Conservation (phyloP, 768 basidiomycete genomes). For the Tulasnella sp. region DNA sequence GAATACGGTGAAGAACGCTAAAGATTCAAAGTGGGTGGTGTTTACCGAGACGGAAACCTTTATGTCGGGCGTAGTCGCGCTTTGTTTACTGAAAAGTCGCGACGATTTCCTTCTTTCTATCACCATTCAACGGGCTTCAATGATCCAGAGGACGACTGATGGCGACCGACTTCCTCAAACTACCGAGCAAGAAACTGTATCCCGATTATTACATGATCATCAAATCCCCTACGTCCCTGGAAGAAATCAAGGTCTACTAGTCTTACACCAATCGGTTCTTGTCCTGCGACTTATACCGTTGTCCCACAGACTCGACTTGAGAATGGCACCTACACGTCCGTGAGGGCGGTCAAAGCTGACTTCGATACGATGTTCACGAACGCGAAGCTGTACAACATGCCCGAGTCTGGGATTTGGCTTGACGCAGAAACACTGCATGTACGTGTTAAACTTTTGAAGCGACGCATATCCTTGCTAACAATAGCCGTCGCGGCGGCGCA, state of each 20-base stretch:
- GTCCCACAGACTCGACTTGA: constrained; percentile 45
- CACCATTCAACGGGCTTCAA: not conserved
- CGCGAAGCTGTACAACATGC: constrained; percentile 72
- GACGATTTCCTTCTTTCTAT: not conserved
- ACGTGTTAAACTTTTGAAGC: constrained; percentile 23
- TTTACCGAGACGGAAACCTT: constrained; percentile 1
- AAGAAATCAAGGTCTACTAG: constrained; percentile 60
- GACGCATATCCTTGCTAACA: not conserved
- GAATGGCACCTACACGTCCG: constrained; percentile 43
- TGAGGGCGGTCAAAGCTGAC: constrained; percentile 58
- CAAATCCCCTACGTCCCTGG: constrained; percentile 70
- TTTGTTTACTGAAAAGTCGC: not conserved
- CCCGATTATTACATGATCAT: constrained; percentile 81
- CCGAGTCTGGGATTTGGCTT: constrained; percentile 65
- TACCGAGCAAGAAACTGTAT: constrained; percentile 19
- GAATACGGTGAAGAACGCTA: constrained; percentile 70
- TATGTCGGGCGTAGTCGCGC: not conserved
- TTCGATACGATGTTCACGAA: constrained; percentile 73
- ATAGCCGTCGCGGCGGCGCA: constrained; percentile 20
- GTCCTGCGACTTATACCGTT: not conserved
- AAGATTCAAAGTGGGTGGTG: constrained; percentile 73
- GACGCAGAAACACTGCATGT: constrained; percentile 79
- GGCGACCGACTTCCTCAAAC: constrained; percentile 21
- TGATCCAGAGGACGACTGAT: constrained; percentile 13
- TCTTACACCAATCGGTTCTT: not conserved